These are phyloP conservation scores for Picea sitchensis DNA, from an alignment of 75 land plant genomes.

Conservation along the genomic window DNA sequence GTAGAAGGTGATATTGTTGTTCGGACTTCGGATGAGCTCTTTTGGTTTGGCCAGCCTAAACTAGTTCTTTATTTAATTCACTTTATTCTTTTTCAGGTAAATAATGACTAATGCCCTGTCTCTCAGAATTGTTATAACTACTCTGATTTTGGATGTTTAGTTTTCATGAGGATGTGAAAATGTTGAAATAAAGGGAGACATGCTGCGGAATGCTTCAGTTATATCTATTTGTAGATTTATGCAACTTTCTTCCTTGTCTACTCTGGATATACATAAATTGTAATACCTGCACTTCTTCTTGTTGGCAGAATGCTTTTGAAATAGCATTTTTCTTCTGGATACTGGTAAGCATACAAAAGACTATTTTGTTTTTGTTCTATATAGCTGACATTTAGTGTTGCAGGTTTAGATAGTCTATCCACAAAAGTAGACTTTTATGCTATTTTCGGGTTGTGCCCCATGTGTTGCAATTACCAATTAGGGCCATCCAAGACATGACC, in stretches of 20 bases:
- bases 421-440: neutral
- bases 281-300: neutral
- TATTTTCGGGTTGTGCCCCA: neutral
- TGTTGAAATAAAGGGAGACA: neutral
- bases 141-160: neutral
- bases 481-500: too few species aligned
- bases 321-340: slow-evolving; percentile 89
- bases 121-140: neutral
- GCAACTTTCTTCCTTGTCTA: neutral
- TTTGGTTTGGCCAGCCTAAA: slow-evolving; percentile 47
- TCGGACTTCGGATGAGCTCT: slow-evolving; percentile 43
- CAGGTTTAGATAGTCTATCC: neutral
- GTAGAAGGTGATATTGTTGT: slow-evolving; percentile 21
- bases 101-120: neutral
- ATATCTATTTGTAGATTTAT: neutral
- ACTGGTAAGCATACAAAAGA: slow-evolving; percentile 38
- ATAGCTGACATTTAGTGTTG: neutral
- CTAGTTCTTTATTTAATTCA: slow-evolving; percentile 47
- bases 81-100: slow-evolving; percentile 57
- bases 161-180: neutral
- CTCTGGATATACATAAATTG: neutral
- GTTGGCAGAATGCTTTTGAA: slow-evolving; percentile 75
- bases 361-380: neutral
- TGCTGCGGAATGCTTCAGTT: neutral
- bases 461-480: neutral